Base-by-base conservation (phyloP, 2,329 filamentous ascomycete genomes). In the Sporothrix globosa region DNA sequence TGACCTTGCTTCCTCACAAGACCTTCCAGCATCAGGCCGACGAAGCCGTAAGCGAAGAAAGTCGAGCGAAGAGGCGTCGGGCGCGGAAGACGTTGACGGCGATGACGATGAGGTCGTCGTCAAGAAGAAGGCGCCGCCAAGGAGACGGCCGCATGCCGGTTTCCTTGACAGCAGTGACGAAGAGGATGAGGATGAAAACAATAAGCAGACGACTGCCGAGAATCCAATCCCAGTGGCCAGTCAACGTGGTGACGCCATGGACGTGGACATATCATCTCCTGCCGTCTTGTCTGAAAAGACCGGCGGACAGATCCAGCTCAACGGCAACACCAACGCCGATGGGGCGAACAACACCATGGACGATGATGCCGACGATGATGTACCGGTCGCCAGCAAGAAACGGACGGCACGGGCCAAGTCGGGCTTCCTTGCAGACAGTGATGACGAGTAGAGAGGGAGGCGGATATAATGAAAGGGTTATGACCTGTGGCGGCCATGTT, bases 381-480 rank as follows among this genome's bases (percentile, higher is more conserved):
- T 82, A 1, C 78, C 78, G 0, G 79, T 74, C 10, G 30, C 63
- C 9, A 2, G 80, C 81, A 70, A 75, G 77, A 74, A 80, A 84
- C 58, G 58, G n/a, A 46, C 58, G 70, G 79, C 80, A 1, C 80
- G 84, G 72, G 80, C 83, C 3, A 82, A 82, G 68, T 83, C 83
- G 21, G 87, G 87, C 0, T 89, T 89, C 72, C 77, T 89, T 60
- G 75, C 87, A 48, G 86, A 89, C 74, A 88, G 86, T 72, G 87
- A 87, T 76, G 87, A 89, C 63, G 85, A 87, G 73, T 84, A 86
- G 69, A n/a, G 27, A 13, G 9, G 14, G 10, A 13, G n/a, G 27
- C 6, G 7, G 11, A 66, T 52, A 39, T 52, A 39, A 52, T 50
- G 61, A 50, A 27, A 10, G 21, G 21, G 13, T 30, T 6, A 58